A percentile compares a stretch with the other conserved stretches of the same genome.
phyloP scores from a whole-genome alignment of 1,284 basidiomycete species.

The Cystobasidium pallidum region DNA sequence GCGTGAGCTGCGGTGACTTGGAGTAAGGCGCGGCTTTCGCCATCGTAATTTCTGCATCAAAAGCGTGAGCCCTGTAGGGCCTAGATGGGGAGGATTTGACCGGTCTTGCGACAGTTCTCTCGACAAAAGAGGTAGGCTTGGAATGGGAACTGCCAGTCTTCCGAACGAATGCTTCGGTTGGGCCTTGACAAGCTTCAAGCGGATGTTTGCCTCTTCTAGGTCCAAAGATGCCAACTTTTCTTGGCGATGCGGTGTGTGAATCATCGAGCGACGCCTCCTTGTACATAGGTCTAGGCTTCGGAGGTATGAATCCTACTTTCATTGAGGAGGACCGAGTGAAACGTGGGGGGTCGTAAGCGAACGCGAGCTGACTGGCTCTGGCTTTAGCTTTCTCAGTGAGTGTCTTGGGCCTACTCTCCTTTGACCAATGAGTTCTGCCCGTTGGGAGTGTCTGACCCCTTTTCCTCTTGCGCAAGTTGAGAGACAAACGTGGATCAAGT shows the following conservation, averaged over 20 bases:
- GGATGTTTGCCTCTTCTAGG: neutral
- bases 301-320: slow-evolving; percentile 9
- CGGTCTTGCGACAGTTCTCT: slow-evolving; percentile 14
- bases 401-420: slow-evolving; percentile 22
- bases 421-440: neutral
- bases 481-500: slow-evolving; percentile 35
- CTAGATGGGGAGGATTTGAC: slow-evolving; percentile 13
- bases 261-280: slow-evolving; percentile 14
- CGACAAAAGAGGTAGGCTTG: slow-evolving; percentile 18
- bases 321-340: slow-evolving; percentile 25
- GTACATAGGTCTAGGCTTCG: slow-evolving; percentile 14
- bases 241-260: neutral
- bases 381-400: slow-evolving; percentile 33
- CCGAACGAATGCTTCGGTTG: neutral
- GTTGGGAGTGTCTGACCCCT: slow-evolving; percentile 6
- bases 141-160: neutral
- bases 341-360: slow-evolving; percentile 13
- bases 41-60: too few species aligned
- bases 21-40: neutral
- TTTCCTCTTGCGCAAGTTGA: slow-evolving; percentile 18
- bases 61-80: slow-evolving; percentile 23
- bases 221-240: slow-evolving; percentile 17
- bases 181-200: neutral
- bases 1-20: neutral
- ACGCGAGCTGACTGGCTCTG: slow-evolving; percentile 22